Evolutionary conservation across 306 rosid genomes (phyloP).

Genomic region (Castanea sativa): DNA sequence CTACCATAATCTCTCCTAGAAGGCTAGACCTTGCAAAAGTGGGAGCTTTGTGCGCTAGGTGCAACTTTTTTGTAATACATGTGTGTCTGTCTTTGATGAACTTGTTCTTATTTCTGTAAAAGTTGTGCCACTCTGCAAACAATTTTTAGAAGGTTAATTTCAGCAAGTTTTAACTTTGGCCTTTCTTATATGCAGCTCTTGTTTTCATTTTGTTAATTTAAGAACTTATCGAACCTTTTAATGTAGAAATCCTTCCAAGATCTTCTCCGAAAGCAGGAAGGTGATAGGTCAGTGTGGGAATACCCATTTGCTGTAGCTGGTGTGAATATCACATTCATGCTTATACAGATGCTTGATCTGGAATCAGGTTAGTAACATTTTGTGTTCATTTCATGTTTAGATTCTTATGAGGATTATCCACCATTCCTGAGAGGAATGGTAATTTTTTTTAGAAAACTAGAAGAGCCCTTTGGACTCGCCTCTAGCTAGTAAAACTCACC

Average conservation of each 20-base stretch:
- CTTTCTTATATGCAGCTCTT: constrained; percentile 16
- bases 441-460: background rate
- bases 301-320: constrained; percentile 99
- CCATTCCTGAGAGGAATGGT: background rate
- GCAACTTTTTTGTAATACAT: too few species aligned
- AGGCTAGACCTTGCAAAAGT: too few species aligned
- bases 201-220: background rate
- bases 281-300: constrained; percentile 97
- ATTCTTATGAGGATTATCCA: background rate
- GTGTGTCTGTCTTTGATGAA: background rate
- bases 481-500: too few species aligned
- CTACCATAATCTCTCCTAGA: too few species aligned
- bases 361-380: constrained; percentile 75
- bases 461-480: too few species aligned
- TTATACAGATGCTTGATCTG: constrained; percentile 96
- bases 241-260: constrained; percentile 91
- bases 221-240: constrained; percentile 20
- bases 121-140: background rate
- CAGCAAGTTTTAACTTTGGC: background rate
- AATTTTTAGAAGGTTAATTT: background rate
- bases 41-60: too few species aligned
- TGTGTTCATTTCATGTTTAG: background rate
- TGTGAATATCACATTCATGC: constrained; percentile 98
- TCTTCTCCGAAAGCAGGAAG: constrained; percentile 95
- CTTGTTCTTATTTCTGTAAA: background rate